Evolutionary conservation across 768 basidiomycete species (phyloP).

Genomic region (Mycena maculata): DNA sequence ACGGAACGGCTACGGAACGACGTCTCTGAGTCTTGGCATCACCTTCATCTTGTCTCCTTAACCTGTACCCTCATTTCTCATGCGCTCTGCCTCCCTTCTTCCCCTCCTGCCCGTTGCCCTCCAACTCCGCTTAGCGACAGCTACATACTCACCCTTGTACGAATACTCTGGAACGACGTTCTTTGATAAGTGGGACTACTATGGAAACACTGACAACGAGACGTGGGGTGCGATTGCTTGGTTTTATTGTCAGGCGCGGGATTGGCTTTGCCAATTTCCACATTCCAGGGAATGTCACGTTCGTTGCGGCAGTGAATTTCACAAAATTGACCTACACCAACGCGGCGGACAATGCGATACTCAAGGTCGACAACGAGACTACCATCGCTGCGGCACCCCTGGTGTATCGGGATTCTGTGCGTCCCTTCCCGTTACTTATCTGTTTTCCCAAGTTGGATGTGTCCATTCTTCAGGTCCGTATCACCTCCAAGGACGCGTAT

Average conservation of each 20-base stretch:
- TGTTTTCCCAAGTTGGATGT: background rate
- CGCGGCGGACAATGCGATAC: constrained; percentile 66
- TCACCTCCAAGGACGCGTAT: background rate
- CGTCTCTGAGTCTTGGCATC: no score
- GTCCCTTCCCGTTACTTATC: no score
- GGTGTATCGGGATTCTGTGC: constrained; percentile 69
- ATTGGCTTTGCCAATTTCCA: background rate
- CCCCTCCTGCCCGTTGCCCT: background rate
- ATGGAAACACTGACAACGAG: constrained; percentile 59
- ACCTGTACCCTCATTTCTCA: background rate
- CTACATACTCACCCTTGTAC: constrained; percentile 51
- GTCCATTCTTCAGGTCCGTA: background rate
- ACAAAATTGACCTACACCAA: constrained; percentile 66
- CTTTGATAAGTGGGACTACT: constrained; percentile 68
- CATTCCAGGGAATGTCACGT: constrained; percentile 18
- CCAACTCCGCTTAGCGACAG: constrained; percentile 28
- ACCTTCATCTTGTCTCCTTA: background rate
- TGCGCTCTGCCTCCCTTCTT: background rate
- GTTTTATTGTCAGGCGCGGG: no score
- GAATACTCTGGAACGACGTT: constrained; percentile 62
- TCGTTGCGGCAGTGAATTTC: constrained; percentile 28
- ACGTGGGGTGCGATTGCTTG: constrained; percentile 49
- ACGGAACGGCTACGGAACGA: no score
- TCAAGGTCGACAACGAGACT: constrained; percentile 79
- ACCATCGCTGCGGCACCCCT: constrained; percentile 55